Evolutionary conservation across 2,329 filamentous ascomycete genomes (phyloP), one percentile per base, ranked within the genome.

Genomic region (Rutstroemia sp.): DNA sequence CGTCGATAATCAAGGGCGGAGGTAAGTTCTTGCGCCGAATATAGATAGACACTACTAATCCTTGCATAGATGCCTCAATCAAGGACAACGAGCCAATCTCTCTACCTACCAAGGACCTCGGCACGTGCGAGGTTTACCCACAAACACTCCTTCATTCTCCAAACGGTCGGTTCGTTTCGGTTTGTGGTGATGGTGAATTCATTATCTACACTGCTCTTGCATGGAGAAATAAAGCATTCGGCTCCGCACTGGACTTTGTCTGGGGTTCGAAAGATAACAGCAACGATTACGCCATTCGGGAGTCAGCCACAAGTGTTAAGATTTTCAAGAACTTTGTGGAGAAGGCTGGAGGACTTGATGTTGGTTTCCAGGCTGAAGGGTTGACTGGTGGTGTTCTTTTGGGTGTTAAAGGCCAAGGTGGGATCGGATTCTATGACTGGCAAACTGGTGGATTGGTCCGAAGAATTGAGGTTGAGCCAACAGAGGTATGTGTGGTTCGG

Each of bases 301-400:
- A 99, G 73, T 96, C 92, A 4, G 76, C 88, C 27, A 96, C 92
- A 49, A 95, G 88, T 67, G 91, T 99, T 67, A 96, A 96, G 78
- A 84, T 97, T 38, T 97, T 94, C 80, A 92, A 94, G 74, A 97
- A 97, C 74, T 97, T 99, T 76, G 87, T 92, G 64, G 94, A 97
- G 72, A 92, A 95, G 74, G 75, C 80, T 27, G 89, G 89, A 57
- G 90, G 91, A 9, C 78, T 99, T 34, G 92, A 99, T 70, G 90
- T 97, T 54, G 92, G 92, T 10, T 99, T 96, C 78, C 88, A 94
- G 64, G 92, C 92, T 1, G 94, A 99, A 63, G 92, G 92, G 16
- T 77, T 99, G 48, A 88, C 86, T 48, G 92, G 91, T 23, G 94
- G 94, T 68, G 82, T 95, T 54, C 78, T 99, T 23, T 83, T 99